Evolutionary conservation across 2,329 filamentous ascomycete species (phyloP), one percentile per base, ranked within the genome.

Genomic region (Paecilomyces sp.): DNA sequence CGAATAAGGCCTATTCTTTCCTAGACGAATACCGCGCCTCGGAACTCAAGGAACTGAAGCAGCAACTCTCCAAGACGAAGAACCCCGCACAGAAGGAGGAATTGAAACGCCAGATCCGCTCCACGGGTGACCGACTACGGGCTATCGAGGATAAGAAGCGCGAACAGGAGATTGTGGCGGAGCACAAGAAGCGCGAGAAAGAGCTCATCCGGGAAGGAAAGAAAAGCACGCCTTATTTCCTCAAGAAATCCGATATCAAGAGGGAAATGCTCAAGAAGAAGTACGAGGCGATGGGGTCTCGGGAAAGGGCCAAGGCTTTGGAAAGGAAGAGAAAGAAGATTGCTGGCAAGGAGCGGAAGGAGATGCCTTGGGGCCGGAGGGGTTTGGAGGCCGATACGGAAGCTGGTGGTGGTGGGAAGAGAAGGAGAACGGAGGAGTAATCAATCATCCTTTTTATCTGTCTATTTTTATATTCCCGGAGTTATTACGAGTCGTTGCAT

Each of bases 181-280:
- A 89, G 74, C 92, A 97, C 77, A 85, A 89, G 70, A 84, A 84
- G 77, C 83, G 87, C 73, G 94, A 99, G 81, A 92, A 91, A 78
- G 89, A 92, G 73, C 78, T 90, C 62, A 87, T 97, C 57, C 86
- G 86, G 68, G 85, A 95, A 78, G 94, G 94, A 62, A 97, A 97
- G 85, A 80, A 79, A 70, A 72, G 70, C 56, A 86, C 84, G 72
- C 93, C 94, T 0, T 99, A 92, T 78, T 97, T 91, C 76, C 79
- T 97, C 68, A 99, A 99, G 85, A 88, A 88, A 79, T 86, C 87
- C 70, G 93, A 97, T 77, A 85, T 94, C 80, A 96, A 94, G 87
- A 91, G 93, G 81, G 81, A 88, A 75, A 81, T 92, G 59, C 79
- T 97, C 63, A 80, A 90, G 70, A 88, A 94, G 68, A 86, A 88